phyloP scores from a whole-genome alignment of 1,284 basidiomycete genomes.

The Kalmanozyma brasiliensis region DNA sequence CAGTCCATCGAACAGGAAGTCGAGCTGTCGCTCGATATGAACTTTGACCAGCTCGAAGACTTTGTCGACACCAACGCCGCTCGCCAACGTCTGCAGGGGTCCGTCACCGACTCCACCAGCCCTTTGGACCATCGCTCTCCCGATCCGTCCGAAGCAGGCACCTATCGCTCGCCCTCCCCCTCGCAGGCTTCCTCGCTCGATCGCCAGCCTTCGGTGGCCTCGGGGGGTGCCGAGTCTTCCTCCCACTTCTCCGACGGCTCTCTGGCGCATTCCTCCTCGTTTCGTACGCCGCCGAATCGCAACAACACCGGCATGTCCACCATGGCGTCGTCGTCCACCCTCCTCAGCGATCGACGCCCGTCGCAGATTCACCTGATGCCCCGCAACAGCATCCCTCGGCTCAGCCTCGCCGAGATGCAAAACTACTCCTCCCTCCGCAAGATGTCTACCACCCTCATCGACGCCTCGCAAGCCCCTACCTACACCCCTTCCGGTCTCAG shows the following conservation, averaged over 20 bases:
- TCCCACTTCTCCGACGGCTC: conserved; percentile 34
- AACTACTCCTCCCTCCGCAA: conserved; percentile 48
- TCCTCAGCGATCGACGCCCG: conserved; percentile 45
- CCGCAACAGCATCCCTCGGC: conserved; percentile 33
- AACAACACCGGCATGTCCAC: conserved; percentile 21
- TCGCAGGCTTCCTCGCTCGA: conserved; percentile 29
- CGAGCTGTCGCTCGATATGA: conserved; percentile 75
- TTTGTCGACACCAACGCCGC: conserved; percentile 74
- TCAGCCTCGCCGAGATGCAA: conserved; percentile 48
- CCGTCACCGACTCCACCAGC: conserved; percentile 37
- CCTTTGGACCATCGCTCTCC: conserved; percentile 34
- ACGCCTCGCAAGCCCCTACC: conserved; percentile 11
- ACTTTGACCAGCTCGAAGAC: conserved; percentile 83
- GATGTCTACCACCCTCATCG: conserved; percentile 41
- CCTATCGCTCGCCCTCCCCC: conserved; percentile 31
- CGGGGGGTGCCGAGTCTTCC: conserved; percentile 17
- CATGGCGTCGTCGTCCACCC: conserved; percentile 28
- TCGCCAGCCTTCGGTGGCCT: conserved; percentile 33
- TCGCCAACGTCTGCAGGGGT: conserved; percentile 44
- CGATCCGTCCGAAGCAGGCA: conserved; percentile 26
- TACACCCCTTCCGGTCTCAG: conserved; percentile 20
- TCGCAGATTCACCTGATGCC: conserved; percentile 35
- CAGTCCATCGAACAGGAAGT: conserved; percentile 47
- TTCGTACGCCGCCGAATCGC: conserved; percentile 18
- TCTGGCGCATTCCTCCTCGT: conserved; percentile 12